Evolutionary conservation across 371 early-diverging fungal species (phyloP).

Genomic region (Mucor circinelloides): DNA sequence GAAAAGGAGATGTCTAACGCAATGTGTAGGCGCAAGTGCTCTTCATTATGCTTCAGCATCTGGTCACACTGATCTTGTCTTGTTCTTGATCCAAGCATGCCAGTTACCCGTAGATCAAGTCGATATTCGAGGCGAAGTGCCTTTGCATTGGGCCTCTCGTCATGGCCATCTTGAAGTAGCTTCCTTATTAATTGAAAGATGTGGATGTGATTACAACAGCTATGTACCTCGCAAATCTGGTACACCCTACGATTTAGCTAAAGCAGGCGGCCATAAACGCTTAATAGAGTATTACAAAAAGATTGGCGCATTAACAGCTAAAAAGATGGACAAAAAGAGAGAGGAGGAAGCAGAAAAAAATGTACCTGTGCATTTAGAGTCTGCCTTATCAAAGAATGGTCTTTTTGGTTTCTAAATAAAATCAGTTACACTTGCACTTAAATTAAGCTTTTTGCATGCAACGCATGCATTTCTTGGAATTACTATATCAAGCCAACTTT

Average conservation of each 20-base stretch:
- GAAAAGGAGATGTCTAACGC: background rate
- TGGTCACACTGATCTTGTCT: slow-evolving; percentile 47
- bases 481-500: background rate
- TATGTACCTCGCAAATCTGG: slow-evolving; percentile 42
- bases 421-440: slow-evolving; percentile 6
- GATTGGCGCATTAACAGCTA: slow-evolving; percentile 40
- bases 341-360: slow-evolving; percentile 39
- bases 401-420: slow-evolving; percentile 31
- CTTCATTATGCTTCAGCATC: slow-evolving; percentile 51
- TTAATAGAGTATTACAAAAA: slow-evolving; percentile 50
- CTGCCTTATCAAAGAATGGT: slow-evolving; percentile 41
- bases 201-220: slow-evolving; percentile 41
- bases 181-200: slow-evolving; percentile 42
- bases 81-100: slow-evolving; percentile 34
- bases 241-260: slow-evolving; percentile 49
- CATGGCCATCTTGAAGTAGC: slow-evolving; percentile 46
- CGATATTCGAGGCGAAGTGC: slow-evolving; percentile 39
- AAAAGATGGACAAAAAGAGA: slow-evolving; percentile 48
- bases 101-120: slow-evolving; percentile 35
- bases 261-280: slow-evolving; percentile 40
- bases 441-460: background rate
- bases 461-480: background rate
- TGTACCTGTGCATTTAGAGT: slow-evolving; percentile 39
- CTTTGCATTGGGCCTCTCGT: slow-evolving; percentile 49
- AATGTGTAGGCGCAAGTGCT: slow-evolving; percentile 38